Base-by-base conservation (phyloP, 495 filamentous ascomycete species). In the Sabuloglossum arenarium region DNA sequence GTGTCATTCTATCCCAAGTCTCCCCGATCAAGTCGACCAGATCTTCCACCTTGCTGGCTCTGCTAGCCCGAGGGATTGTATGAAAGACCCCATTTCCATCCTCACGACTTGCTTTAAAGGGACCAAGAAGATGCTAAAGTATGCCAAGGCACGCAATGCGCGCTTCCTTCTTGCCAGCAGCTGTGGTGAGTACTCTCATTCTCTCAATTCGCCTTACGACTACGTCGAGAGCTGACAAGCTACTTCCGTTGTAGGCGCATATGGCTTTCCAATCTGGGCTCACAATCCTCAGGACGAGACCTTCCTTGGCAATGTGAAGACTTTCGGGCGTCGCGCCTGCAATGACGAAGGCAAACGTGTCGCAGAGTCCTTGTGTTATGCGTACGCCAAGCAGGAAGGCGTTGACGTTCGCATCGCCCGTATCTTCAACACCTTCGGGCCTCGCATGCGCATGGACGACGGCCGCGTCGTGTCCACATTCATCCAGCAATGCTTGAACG, bases 341-440 rank as follows among this genome's bases (percentile, higher is more conserved):
- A 62, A 60, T 56, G 65, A 67, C 31, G 65, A 67, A 52, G 65
- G 65, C 51, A 67, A 67, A 46, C 60, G 65, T 21, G 62, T 65
- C 30, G 64, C 65, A 19, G 65, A 67, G 58, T 55, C 63, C 14
- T 59, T 67, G 16, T 53, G 60, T 55, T 67, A 67, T 51, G 62
- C 61, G 53, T 67, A 65, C 47, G 57, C 59, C 30, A 56, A 59
- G 19, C 64, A 66, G 42, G 61, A 66, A 30, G 50, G 54, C 9
- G 64, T 66, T 10, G 61, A 66, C 37, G 59, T 66, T 46, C 59
- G 64, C 14, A 57, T 66, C 54, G 64, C 64, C 23, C 64, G 64
- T n/a, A 66, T 66, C 37, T 66, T 66, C 46, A 66, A 66, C 52
- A 63, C 61, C 10, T 66, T 63, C 27, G 64, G 64, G 14, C 64